Conservation (phyloP, 257 asterid species). For the Solanum infundibuliforme region DNA sequence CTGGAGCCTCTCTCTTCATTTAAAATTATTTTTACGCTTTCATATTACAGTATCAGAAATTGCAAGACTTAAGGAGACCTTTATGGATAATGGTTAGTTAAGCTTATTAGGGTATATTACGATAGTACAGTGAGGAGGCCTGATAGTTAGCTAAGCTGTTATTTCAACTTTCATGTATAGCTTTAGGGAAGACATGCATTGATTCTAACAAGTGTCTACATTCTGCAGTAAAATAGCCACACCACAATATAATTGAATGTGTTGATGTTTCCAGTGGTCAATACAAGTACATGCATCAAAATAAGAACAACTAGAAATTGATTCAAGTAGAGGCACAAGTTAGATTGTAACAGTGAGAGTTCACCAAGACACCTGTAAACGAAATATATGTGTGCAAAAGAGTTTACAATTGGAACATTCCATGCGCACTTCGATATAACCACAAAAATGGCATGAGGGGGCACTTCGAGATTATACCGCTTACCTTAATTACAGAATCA, state of each 20-base stretch:
- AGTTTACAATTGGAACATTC: background rate
- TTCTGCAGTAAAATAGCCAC: background rate
- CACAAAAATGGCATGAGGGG: background rate
- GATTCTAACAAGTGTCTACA: background rate
- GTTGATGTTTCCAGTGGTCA: background rate
- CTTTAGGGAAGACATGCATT: background rate
- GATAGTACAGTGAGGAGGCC: background rate
- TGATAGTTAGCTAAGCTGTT: background rate
- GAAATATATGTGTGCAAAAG: background rate
- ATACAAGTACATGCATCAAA: background rate
- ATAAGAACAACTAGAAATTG: background rate
- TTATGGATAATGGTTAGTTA: background rate
- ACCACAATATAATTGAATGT: background rate
- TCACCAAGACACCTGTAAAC: background rate
- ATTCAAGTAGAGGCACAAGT: background rate
- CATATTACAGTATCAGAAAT: background rate
- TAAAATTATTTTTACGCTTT: background rate
- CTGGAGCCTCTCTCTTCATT: background rate
- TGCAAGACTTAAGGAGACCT: background rate
- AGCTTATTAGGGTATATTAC: background rate
- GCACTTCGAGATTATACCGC: background rate
- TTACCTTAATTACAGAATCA: slow-evolving; percentile 78
- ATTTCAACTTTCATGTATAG: background rate
- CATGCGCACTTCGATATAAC: background rate
- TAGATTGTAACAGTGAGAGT: background rate